Conservation (phyloP, 192 early-diverging fungal species). For the Geranomyces variabilis region DNA sequence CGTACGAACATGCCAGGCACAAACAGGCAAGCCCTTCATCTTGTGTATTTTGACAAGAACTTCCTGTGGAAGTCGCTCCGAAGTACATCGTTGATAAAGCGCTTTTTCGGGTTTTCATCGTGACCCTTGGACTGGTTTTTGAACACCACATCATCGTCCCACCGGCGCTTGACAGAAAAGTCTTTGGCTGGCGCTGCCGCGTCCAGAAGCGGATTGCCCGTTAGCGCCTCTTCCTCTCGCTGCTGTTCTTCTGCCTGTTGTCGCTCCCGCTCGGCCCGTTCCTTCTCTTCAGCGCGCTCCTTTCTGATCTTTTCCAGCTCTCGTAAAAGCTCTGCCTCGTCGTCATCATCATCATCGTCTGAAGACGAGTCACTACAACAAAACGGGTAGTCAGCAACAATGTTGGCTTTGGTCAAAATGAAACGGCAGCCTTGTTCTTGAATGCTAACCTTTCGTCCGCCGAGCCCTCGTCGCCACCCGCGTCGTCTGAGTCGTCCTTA, state of each 20-base stretch:
- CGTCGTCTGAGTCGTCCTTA: constrained; percentile 53
- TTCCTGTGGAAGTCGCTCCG: constrained; percentile 95
- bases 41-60: constrained; percentile 83
- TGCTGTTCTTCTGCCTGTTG: constrained; percentile 63
- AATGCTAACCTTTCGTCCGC: constrained; percentile 24
- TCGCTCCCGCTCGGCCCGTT: constrained; percentile 70
- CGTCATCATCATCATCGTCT: constrained; percentile 84
- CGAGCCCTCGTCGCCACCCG: constrained; percentile 47
- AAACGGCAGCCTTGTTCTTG: constrained; percentile 8
- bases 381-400: constrained; percentile 4
- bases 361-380: constrained; percentile 14
- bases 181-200: constrained; percentile 47
- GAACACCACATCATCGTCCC: constrained; percentile 99
- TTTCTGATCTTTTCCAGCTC: constrained; percentile 87
- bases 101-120: constrained; percentile 86
- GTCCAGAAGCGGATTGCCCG: constrained; percentile 87
- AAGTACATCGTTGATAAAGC: constrained; percentile 97
- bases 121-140: constrained; percentile 91
- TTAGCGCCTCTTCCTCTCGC: constrained; percentile 63
- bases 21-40: too few relatives aligned
- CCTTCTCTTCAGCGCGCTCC: constrained; percentile 90
- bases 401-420: neutral
- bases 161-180: constrained; percentile 87
- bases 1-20: too few relatives aligned
- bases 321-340: constrained; percentile 76